Percentiles rank a stretch among this genome's conserved stretches.
phyloP scores from a whole-genome alignment of 768 basidiomycete species.

The Rhizopogon vinicolor region DNA sequence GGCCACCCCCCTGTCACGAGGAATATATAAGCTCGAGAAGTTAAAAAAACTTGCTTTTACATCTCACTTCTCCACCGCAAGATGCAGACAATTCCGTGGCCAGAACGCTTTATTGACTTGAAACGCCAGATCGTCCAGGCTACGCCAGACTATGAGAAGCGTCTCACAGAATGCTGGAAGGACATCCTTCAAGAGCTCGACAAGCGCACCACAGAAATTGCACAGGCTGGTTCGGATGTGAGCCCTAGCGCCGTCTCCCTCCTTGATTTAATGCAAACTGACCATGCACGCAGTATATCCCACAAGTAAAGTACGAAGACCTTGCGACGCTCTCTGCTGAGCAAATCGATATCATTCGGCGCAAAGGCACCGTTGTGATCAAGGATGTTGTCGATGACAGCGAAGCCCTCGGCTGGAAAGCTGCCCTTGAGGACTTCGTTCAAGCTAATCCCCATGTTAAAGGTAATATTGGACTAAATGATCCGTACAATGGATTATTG shows the following conservation, averaged over 20 bases:
- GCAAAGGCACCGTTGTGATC: slow-evolving; percentile 60
- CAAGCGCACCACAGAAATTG: slow-evolving; percentile 40
- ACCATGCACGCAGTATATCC: slow-evolving; percentile 43
- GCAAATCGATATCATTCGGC: slow-evolving; percentile 44
- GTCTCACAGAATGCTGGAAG: slow-evolving; percentile 52
- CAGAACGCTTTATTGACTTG: slow-evolving; percentile 48
- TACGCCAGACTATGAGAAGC: slow-evolving; percentile 37
- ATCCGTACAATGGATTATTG: neutral
- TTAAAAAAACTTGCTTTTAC: neutral
- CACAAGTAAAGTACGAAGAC: slow-evolving; percentile 56
- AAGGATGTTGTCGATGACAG: slow-evolving; percentile 53
- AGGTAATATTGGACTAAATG: slow-evolving; percentile 30
- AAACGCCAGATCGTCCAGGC: slow-evolving; percentile 53
- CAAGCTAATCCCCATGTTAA: slow-evolving; percentile 50
- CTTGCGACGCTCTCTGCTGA: slow-evolving; percentile 42
- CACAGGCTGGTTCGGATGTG: slow-evolving; percentile 46
- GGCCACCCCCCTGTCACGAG: slow-evolving; percentile 6
- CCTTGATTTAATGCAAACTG: neutral
- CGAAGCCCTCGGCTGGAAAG: slow-evolving; percentile 56
- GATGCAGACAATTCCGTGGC: slow-evolving; percentile 10
- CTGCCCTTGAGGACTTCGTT: slow-evolving; percentile 50
- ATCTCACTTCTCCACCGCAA: neutral
- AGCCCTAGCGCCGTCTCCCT: slow-evolving; percentile 10
- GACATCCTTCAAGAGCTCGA: slow-evolving; percentile 52
- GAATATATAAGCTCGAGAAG: neutral